Base-by-base conservation (phyloP, 2,329 filamentous ascomycete species). In the Cercospora beticola region DNA sequence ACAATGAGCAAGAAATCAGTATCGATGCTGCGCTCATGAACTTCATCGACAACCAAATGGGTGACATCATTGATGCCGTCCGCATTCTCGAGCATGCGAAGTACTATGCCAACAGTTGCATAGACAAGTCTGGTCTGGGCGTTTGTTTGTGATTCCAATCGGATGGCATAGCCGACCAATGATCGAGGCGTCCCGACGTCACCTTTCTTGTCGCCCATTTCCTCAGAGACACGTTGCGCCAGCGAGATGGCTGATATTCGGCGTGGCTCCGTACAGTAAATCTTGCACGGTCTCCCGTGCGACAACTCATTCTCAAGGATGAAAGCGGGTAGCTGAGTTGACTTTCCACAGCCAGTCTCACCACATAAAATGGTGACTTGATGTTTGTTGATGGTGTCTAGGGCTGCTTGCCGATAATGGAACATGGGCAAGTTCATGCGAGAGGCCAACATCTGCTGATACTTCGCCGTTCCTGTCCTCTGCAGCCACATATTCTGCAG, bases 321-420 rank as follows among this genome's bases (percentile, higher is more conserved):
- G 77, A 96, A 98, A 0, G 94, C 90, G 5, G 95, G 95, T n/a
- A 97, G 91, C 76, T 99, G 95, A 0, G 95, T 99, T 79, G 93
- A 97, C 83, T 99, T 99, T 72, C 95, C 95, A 78, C 91, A 97
- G 73, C 95, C 95, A 2, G 95, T 99, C 81, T 99, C 95, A 78
- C 95, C 95, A 78, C 94, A 98, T 31, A 99, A 88, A 68, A 99
- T 97, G 9, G 95, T 89, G 9, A 97, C 91, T 76, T 95, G 94
- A 72, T 97, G 87, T 23, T 87, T 84, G 58, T 92, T 90, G 31
- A 99, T 89, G 1, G 92, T 87, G 28, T 88, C 84, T 12, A 98
- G 82, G 7, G 97, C 93, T 61, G 92, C 86, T 12, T 92, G 83
- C 72, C 89, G 90, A 78, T 95, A 97, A 12, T 87, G 85, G 87